Conservation (phyloP, 169 alveolate species). For the Eimeria mitis region DNA sequence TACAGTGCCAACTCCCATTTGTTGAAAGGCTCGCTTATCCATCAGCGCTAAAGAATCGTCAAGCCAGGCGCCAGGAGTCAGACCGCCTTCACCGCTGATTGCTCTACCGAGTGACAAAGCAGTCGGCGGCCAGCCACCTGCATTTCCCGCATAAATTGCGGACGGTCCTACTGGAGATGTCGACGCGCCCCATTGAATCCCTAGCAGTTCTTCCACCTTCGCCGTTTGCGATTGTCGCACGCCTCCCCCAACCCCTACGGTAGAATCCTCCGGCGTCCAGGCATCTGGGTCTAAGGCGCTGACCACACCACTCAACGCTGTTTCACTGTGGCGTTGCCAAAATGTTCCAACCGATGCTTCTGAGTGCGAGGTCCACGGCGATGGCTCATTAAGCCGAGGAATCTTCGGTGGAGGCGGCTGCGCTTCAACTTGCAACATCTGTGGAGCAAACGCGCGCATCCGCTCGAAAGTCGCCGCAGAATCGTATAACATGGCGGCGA, state of each 20-base stretch:
- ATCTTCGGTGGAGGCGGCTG: background rate
- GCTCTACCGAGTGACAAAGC: background rate
- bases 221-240: background rate
- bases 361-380: background rate
- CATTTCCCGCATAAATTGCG: background rate
- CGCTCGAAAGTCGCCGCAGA: constrained; percentile 5
- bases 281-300: background rate
- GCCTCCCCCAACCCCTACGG: background rate
- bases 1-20: background rate
- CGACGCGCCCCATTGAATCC: background rate
- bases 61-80: background rate
- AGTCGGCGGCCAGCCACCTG: background rate
- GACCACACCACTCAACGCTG: background rate
- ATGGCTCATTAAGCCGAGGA: background rate
- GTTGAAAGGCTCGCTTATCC: background rate
- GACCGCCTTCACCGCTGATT: background rate
- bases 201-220: background rate
- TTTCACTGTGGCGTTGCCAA: background rate
- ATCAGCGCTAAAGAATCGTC: background rate
- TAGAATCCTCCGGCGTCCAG: background rate
- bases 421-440: background rate
- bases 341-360: background rate
- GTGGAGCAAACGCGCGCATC: background rate
- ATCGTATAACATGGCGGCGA: background rate
- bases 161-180: background rate